These are phyloP conservation scores for Micractinium conductrix DNA, from an alignment of 139 green algal genomes.

Conservation along the genomic window DNA sequence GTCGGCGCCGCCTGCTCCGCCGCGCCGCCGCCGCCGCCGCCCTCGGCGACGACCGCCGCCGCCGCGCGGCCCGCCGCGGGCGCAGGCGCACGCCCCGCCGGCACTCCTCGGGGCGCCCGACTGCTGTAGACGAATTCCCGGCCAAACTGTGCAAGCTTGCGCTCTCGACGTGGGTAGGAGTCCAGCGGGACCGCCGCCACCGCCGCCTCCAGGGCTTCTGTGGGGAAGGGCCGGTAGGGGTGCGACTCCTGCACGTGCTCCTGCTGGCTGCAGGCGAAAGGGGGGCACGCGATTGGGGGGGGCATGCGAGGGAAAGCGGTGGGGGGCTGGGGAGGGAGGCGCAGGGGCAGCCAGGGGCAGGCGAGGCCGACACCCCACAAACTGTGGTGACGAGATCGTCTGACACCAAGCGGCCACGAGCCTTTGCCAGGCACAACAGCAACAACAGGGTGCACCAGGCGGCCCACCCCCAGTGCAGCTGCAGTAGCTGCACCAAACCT, in stretches of 20 bases:
- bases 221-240: slow-evolving; percentile 60
- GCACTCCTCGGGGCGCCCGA: background rate
- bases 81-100: background rate
- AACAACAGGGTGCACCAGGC: too few relatives aligned
- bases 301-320: background rate
- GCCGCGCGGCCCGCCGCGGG: background rate
- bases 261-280: slow-evolving; percentile 7
- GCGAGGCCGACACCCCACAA: background rate
- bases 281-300: too few relatives aligned
- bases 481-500: too few relatives aligned
- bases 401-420: too few relatives aligned
- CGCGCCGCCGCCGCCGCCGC: background rate
- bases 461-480: too few relatives aligned
- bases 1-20: background rate
- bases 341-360: background rate
- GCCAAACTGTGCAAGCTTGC: slow-evolving; percentile 42
- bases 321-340: too few relatives aligned
- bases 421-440: too few relatives aligned
- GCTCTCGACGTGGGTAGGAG: slow-evolving; percentile 22
- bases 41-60: background rate
- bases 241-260: slow-evolving; percentile 39
- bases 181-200: slow-evolving; percentile 45
- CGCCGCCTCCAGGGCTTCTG: slow-evolving; percentile 49
- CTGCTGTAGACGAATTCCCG: slow-evolving; percentile 44
- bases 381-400: too few relatives aligned